Evolutionary conservation across 495 filamentous ascomycete species (phyloP), one percentile per base, ranked within the genome.

Genomic region (Penicillium lividum): DNA sequence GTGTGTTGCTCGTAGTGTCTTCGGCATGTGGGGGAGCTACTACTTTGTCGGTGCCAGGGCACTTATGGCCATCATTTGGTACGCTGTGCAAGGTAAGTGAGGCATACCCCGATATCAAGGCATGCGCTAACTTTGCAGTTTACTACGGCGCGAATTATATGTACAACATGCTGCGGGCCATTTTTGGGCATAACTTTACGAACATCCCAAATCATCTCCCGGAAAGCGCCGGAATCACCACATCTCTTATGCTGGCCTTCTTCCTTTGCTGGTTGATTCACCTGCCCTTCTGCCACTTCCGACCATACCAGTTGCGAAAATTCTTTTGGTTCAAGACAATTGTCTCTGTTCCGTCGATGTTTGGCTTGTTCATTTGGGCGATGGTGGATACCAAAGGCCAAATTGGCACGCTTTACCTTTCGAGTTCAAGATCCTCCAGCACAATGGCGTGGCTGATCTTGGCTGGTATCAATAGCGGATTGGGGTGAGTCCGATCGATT

Each of bases 201-300:
- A 18, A 52, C 18, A 54, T 54, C 25, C 40, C 51, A 16, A 54
- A 54, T 33, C 36, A 30, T 22, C 22, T 54, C 18, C 51, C 51
- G 7, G 15, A 25, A 15, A 36, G 38, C 16, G 51, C 51, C 5
- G 50, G 31, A 7, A 52, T 52, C 30, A 52, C 50, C 25, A 52
- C 50, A 2, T n/a, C 13, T 22, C 7, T 38, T n/a, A 52, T 52
- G 50, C 16, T 52, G 50, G 30, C 31, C 3, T 52, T 52, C 15
- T 52, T 52, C 16, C 13, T 52, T 8, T 16, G 8, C 16, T 52
- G 50, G 50, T 31, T 52, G 3, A 15, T 52, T 36, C 50, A 52
- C n/a, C 15, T 52, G 2, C 50, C 50, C 6, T 52, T 52, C 27
- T 40, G 31, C 31, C 25, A 40, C 31, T 52, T 52, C 50, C 50